Evolutionary conservation across 805 yeast species (phyloP), one percentile per base, ranked within the genome.

Genomic region (Saturnispora kantuleensis): DNA sequence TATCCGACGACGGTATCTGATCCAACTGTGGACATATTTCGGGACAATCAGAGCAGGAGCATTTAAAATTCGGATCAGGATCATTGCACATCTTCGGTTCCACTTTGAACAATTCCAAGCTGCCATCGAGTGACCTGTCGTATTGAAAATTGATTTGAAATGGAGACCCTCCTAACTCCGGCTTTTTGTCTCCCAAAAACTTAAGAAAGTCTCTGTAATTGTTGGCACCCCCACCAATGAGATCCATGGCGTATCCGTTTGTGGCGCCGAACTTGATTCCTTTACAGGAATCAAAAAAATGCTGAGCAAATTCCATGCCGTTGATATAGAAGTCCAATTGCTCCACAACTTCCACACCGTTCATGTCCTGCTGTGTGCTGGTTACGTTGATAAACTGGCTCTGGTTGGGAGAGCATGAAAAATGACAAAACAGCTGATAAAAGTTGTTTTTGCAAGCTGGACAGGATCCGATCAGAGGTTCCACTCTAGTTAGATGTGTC

Each of bases 211-310:
- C 77, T 30, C 68, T 54, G 60, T 77, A 84, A 53, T 79, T 76
- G 44, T 70, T 73, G 2, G 97, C 97, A 1, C 97, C 97, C n/a
- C 98, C 98, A 7, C 98, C 98, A 35, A 90, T 81, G 35, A 90
- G 70, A 58, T 90, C 97, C 97, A 90, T 88, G 9, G 96, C 97
- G 55, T 74, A 85, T 2, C 97, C 96, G 62, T 89, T 90, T 2
- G 97, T 88, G 7, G 96, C 96, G 3, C 90, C 79, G 60, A 93
- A 89, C 64, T 90, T 88, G 59, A 90, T 82, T 50, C 81, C 78
- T 53, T 84, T 84, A 66, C 98, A 90, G 1, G 96, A 85, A 46
- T 88, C 83, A 58, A 68, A 90, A 55, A 90, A 77, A 1, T 56
- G 67, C 0, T 69, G 55, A 0, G 95, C 96, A 68, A 77, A 76